Percentiles rank a stretch among this genome's conserved stretches.
Conservation (phyloP, 768 basidiomycete genomes). For the Neoboletus subvelutipes region DNA sequence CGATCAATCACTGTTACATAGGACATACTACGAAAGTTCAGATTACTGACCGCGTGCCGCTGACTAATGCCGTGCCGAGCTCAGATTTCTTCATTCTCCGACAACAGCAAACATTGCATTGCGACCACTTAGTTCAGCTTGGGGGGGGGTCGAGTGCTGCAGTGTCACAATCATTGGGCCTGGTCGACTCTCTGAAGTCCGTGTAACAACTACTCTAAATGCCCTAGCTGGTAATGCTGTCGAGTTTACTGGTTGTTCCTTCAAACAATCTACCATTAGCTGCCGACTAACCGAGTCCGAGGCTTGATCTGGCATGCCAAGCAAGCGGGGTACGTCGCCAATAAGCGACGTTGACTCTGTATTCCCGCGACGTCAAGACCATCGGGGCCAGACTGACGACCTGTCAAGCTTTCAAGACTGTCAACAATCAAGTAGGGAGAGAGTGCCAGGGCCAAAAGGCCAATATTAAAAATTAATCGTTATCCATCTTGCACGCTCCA, state of each 20-base stretch:
- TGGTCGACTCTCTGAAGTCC: not conserved
- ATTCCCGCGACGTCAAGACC: not conserved
- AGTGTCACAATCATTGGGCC: not conserved
- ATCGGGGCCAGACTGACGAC: constrained; percentile 2
- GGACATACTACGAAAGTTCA: not conserved
- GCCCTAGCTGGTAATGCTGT: too few relatives aligned
- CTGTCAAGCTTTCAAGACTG: not conserved
- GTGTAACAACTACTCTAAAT: not conserved
- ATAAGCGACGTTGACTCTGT: not conserved
- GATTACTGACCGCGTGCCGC: not conserved
- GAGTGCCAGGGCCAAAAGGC: too few relatives aligned
- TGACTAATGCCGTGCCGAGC: not conserved
- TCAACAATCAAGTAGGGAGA: not conserved
- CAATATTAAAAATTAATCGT: not conserved
- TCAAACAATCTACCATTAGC: too few relatives aligned
- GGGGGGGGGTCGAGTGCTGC: not conserved
- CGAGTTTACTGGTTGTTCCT: not conserved
- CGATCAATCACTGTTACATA: not conserved
- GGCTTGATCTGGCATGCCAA: not conserved
- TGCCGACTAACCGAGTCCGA: not conserved
- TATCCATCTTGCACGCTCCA: not conserved
- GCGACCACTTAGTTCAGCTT: not conserved
- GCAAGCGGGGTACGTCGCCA: not conserved
- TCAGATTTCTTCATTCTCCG: not conserved
- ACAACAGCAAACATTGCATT: not conserved